These are phyloP conservation scores for Scenedesmus sp. DNA, from an alignment of 163 green algal genomes.

Conservation along the genomic window DNA sequence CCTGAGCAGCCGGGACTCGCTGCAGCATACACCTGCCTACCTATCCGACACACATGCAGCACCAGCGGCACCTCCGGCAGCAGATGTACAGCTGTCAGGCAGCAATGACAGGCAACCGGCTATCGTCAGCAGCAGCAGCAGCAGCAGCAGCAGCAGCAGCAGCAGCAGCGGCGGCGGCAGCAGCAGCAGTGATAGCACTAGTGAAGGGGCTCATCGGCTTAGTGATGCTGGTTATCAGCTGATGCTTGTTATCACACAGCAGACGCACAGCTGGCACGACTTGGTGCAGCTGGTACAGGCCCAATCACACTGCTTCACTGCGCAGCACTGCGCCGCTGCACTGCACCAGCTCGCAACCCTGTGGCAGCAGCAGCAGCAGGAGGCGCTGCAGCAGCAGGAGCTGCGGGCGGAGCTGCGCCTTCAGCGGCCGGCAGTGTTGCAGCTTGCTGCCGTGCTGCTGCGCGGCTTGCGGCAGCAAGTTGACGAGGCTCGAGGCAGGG, in stretches of 20 bases:
- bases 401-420: not conserved
- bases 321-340: constrained; percentile 40
- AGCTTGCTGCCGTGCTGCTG: constrained; percentile 27
- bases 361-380: constrained; percentile 39
- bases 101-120: not conserved
- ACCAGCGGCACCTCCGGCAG: not conserved
- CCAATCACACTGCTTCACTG: not conserved
- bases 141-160: constrained; percentile 3
- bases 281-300: not conserved
- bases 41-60: not conserved
- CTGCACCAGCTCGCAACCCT: constrained; percentile 33
- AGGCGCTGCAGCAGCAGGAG: not conserved
- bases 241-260: constrained; percentile 15
- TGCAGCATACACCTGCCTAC: not conserved
- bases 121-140: constrained; percentile 5
- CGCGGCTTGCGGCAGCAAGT: constrained; percentile 3
- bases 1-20: not conserved
- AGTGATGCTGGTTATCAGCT: not conserved
- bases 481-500: not conserved
- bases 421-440: not conserved
- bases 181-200: not conserved
- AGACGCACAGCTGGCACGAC: constrained; percentile 5
- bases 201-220: not conserved
- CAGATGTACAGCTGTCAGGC: not conserved
- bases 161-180: not conserved